Conservation (phyloP, 441 rosid genomes). For the Flueggea neowawraea region DNA sequence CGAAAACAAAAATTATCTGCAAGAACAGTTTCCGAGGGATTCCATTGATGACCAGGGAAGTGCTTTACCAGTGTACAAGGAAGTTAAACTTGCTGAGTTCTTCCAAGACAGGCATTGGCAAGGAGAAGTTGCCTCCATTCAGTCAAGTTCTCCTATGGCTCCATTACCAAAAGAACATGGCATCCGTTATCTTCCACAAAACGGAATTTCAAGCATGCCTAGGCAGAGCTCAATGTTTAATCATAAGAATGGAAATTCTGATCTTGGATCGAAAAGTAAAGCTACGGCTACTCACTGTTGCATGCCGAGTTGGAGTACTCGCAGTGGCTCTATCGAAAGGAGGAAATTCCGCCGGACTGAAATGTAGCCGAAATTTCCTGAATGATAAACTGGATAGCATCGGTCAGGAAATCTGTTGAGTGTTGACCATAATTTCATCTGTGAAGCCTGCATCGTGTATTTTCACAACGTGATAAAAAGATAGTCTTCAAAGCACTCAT, state of each 20-base stretch:
- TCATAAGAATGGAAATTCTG: neutral
- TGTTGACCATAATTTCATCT: too few species aligned
- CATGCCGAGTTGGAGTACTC: conserved; percentile 10
- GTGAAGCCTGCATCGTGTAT: too few species aligned
- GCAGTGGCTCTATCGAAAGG: neutral
- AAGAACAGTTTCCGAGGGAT: neutral
- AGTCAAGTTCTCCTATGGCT: neutral
- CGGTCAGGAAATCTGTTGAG: too few species aligned
- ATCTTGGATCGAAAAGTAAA: neutral
- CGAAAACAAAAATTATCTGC: neutral
- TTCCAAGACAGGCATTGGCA: conserved; percentile 21
- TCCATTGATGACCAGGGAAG: neutral
- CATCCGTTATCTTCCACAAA: neutral
- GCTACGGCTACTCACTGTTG: conserved; percentile 1
- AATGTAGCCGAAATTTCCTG: neutral
- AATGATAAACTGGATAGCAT: too few species aligned
- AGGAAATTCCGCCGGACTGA: neutral
- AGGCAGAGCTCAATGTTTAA: neutral
- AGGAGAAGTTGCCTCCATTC: conserved; percentile 3
- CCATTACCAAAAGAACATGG: neutral
- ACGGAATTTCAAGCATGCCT: conserved; percentile 2
- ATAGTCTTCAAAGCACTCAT: too few species aligned
- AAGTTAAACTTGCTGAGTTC: conserved; percentile 19
- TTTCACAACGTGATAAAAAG: too few species aligned
- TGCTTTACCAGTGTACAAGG: neutral